These are phyloP conservation scores for Ophiocordyceps sinensis DNA, from an alignment of 2,329 filamentous ascomycete genomes.

Conservation along the genomic window DNA sequence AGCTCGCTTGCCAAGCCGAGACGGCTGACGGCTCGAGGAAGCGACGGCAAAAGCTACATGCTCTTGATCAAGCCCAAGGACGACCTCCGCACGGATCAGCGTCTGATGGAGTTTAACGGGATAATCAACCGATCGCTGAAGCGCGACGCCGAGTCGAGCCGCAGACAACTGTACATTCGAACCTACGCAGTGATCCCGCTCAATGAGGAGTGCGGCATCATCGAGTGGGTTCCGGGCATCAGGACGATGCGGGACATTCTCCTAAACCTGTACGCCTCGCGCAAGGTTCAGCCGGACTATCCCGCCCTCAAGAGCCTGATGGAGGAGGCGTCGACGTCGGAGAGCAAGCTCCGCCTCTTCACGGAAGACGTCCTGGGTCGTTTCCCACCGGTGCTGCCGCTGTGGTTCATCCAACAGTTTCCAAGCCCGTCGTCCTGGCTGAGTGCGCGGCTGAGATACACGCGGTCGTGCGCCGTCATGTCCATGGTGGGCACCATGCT, in stretches of 20 bases:
- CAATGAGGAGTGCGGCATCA: slow-evolving; percentile 93
- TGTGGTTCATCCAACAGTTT: slow-evolving; percentile 94
- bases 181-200: slow-evolving; percentile 94
- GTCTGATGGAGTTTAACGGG: slow-evolving; percentile 97
- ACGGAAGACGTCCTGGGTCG: slow-evolving; percentile 46
- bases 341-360: slow-evolving; percentile 55
- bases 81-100: slow-evolving; percentile 91
- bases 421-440: slow-evolving; percentile 91
- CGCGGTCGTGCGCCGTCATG: slow-evolving; percentile 92
- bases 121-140: slow-evolving; percentile 96
- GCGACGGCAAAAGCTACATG: slow-evolving; percentile 77
- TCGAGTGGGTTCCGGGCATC: slow-evolving; percentile 96
- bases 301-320: slow-evolving; percentile 44
- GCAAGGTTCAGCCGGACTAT: slow-evolving; percentile 58
- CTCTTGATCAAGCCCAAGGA: slow-evolving; percentile 96
- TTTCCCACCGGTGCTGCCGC: slow-evolving; percentile 73
- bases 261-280: slow-evolving; percentile 60
- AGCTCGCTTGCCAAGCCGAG: slow-evolving; percentile 86
- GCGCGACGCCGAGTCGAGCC: slow-evolving; percentile 78
- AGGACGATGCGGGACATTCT: slow-evolving; percentile 90
- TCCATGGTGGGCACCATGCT: slow-evolving; percentile 98
- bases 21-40: slow-evolving; percentile 75
- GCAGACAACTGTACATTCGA: slow-evolving; percentile 83
- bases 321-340: slow-evolving; percentile 45
- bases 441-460: slow-evolving; percentile 73